These are phyloP conservation scores for Leccinum subgranulosum DNA, from an alignment of 768 basidiomycete genomes.

Conservation along the genomic window DNA sequence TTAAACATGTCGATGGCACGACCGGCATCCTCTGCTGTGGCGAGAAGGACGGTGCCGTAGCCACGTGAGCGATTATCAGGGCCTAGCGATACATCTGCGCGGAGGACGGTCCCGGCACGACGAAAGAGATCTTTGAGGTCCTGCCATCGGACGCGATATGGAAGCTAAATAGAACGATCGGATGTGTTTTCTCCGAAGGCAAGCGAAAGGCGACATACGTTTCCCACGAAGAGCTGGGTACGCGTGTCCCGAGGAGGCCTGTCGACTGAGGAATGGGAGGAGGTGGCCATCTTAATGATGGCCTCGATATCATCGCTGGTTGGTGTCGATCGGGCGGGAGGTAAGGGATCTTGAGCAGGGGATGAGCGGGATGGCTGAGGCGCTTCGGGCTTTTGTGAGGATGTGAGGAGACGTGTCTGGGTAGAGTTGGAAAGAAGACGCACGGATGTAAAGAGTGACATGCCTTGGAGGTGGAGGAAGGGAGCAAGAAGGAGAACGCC, in stretches of 20 bases:
- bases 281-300: constrained; percentile 87
- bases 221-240: constrained; percentile 94
- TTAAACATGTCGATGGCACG: constrained; percentile 96
- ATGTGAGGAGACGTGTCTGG: neutral
- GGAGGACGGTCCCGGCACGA: constrained; percentile 85
- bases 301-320: constrained; percentile 89
- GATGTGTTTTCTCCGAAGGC: neutral
- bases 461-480: constrained; percentile 6
- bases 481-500: constrained; percentile 10
- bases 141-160: constrained; percentile 98
- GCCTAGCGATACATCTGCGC: constrained; percentile 74
- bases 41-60: constrained; percentile 92
- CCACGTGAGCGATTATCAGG: constrained; percentile 92
- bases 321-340: constrained; percentile 31
- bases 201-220: constrained; percentile 53
- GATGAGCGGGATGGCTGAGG: neutral
- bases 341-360: constrained; percentile 7
- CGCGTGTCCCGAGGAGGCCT: constrained; percentile 74
- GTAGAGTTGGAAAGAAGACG: neutral
- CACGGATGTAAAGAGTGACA: constrained; percentile 14
- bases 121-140: constrained; percentile 98
- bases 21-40: constrained; percentile 91
- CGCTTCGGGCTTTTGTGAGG: constrained; percentile 11
- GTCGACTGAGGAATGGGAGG: constrained; percentile 53
- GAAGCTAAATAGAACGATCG: constrained; percentile 54